These are phyloP conservation scores for Nitzschia sp. DNA, from an alignment of 108 stramenopile genomes.

Conservation along the genomic window DNA sequence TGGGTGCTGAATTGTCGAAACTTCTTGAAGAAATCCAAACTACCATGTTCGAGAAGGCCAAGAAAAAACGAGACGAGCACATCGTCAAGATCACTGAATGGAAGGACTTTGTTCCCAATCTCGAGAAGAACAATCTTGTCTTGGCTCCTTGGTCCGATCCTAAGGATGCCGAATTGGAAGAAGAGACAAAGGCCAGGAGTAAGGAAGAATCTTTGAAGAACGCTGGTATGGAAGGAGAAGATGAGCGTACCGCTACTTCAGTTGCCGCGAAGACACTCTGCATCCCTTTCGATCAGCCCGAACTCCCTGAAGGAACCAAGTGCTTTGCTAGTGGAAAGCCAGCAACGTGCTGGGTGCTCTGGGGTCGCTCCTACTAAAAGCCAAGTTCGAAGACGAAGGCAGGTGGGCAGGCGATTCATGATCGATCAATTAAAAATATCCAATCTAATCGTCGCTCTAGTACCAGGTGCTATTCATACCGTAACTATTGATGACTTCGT, in stretches of 20 bases:
- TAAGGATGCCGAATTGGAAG: slow-evolving; percentile 94
- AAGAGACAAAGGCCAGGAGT: slow-evolving; percentile 97
- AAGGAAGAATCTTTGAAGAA: slow-evolving; percentile 82
- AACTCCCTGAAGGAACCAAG: slow-evolving; percentile 92
- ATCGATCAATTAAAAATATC: too few species aligned
- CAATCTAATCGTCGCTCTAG: too few species aligned
- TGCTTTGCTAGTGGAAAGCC: slow-evolving; percentile 97
- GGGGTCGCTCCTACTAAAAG: slow-evolving; percentile 98
- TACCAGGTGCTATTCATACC: too few species aligned
- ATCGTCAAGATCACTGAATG: slow-evolving; percentile 93
- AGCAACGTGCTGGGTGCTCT: slow-evolving; percentile 98
- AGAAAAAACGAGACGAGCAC: slow-evolving; percentile 88
- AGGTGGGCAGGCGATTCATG: too few species aligned
- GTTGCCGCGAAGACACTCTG: slow-evolving; percentile 99
- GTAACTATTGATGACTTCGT: too few species aligned
- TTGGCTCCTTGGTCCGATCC: slow-evolving; percentile 97
- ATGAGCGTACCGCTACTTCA: slow-evolving; percentile 88
- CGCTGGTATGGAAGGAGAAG: slow-evolving; percentile 78
- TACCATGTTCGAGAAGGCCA: slow-evolving; percentile 91
- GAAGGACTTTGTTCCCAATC: slow-evolving; percentile 97
- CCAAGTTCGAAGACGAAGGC: too few species aligned
- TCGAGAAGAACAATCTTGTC: slow-evolving; percentile 94
- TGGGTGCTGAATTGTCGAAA: slow-evolving; percentile 48
- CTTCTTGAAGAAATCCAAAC: slow-evolving; percentile 91
- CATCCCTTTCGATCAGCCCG: slow-evolving; percentile 97